Conservation (phyloP, 2,329 filamentous ascomycete species). For the Scedosporium minutisporum region DNA sequence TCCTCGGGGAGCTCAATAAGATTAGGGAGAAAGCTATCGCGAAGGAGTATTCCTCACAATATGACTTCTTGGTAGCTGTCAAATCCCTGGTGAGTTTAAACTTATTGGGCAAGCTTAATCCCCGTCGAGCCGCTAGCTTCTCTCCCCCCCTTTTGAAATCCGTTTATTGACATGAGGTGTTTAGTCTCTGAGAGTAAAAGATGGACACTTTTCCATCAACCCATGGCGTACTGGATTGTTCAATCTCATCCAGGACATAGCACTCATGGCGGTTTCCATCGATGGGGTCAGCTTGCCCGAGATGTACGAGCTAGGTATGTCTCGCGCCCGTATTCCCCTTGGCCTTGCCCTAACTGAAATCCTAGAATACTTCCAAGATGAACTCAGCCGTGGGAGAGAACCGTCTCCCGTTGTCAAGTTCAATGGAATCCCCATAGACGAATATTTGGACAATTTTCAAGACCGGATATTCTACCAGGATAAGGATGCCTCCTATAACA, state of each 20-base stretch:
- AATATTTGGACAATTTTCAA: not conserved
- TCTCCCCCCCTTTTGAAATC: not conserved
- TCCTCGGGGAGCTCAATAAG: too few species aligned
- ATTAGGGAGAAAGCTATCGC: too few species aligned
- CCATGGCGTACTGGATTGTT: not conserved
- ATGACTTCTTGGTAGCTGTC: too few species aligned
- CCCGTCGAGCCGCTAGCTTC: too few species aligned
- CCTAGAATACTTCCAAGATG: too few species aligned
- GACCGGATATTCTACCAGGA: too few species aligned
- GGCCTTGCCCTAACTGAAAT: too few species aligned
- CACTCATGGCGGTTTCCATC: constrained; percentile 10
- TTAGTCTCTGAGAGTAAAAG: not conserved
- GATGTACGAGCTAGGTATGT: constrained; percentile 7
- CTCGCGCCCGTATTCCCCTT: not conserved
- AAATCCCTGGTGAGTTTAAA: too few species aligned
- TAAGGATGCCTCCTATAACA: too few species aligned
- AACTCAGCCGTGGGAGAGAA: not conserved
- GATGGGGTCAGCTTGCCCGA: constrained; percentile 8
- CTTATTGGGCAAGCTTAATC: too few species aligned
- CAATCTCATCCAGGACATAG: not conserved
- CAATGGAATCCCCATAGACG: not conserved
- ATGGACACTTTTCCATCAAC: not conserved
- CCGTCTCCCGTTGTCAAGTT: not conserved
- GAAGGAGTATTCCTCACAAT: too few species aligned
- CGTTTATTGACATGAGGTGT: too few species aligned